A percentile compares a stretch with the other conserved stretches of the same genome.
Evolutionary conservation across 129 eudicot species (phyloP).

Genomic region (Saussurea involucrata): DNA sequence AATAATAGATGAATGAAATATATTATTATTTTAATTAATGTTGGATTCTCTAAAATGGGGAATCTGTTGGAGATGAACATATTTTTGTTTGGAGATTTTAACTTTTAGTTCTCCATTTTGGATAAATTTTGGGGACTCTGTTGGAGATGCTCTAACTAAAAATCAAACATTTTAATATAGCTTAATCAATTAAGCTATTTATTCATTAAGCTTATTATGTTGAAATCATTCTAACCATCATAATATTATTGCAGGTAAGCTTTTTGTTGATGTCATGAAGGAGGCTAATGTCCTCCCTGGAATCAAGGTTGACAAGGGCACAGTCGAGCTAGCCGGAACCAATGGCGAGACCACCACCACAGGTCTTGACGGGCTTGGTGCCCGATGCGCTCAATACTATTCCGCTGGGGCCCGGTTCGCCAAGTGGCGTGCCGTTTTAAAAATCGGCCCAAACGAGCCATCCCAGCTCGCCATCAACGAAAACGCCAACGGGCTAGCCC

Average conservation of each 20-base stretch:
- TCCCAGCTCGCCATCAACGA: slow-evolving; percentile 53
- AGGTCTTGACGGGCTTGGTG: slow-evolving; percentile 56
- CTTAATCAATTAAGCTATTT: neutral
- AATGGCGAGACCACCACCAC: slow-evolving; percentile 62
- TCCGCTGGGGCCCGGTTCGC: slow-evolving; percentile 60
- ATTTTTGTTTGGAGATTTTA: no score
- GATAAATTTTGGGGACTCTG: no score
- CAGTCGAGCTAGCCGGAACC: slow-evolving; percentile 60
- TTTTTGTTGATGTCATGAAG: slow-evolving; percentile 56
- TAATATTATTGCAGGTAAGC: slow-evolving; percentile 34
- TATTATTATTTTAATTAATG: no score
- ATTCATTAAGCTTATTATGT: no score
- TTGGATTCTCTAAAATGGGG: no score
- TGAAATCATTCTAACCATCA: neutral
- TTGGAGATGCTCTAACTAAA: no score
- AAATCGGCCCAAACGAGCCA: slow-evolving; percentile 59
- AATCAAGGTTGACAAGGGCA: slow-evolving; percentile 65
- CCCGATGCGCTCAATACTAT: slow-evolving; percentile 46
- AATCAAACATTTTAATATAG: neutral
- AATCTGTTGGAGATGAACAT: no score
- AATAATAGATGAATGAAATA: no score
- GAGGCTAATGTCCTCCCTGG: slow-evolving; percentile 56
- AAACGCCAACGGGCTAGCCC: slow-evolving; percentile 58
- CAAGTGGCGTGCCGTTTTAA: slow-evolving; percentile 68
- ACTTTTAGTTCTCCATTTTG: no score